A percentile compares a stretch with the other conserved stretches of the same genome.
These are phyloP conservation scores for Oryza meridionalis DNA, from an alignment of 176 grass and related monocot genomes.

Conservation along the genomic window DNA sequence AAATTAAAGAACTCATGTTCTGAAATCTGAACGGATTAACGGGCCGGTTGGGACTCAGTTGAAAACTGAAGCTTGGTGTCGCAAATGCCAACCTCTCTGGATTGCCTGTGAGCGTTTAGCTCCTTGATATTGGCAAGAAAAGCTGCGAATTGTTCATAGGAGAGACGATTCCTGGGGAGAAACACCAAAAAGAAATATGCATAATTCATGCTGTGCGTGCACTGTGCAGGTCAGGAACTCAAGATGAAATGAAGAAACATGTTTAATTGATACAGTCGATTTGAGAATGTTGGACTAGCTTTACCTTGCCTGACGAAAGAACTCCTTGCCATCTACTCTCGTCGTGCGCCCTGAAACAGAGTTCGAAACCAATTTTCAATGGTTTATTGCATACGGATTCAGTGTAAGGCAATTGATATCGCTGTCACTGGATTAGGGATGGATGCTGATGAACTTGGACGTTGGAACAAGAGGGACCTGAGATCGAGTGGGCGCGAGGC, in stretches of 20 bases:
- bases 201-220: neutral
- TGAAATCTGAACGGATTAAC: neutral
- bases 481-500: slow-evolving; percentile 53
- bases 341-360: slow-evolving; percentile 57
- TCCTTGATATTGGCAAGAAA: slow-evolving; percentile 96
- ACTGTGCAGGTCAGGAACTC: neutral
- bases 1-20: neutral
- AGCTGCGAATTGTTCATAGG: slow-evolving; percentile 93
- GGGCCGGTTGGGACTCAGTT: neutral
- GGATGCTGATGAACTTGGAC: neutral
- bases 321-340: slow-evolving; percentile 91
- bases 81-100: slow-evolving; percentile 62
- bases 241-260: neutral
- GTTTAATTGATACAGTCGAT: too few relatives aligned
- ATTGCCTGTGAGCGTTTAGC: slow-evolving; percentile 84
- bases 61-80: neutral
- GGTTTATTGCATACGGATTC: neutral
- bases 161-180: slow-evolving; percentile 73
- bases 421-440: neutral
- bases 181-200: neutral
- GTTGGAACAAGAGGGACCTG: slow-evolving; percentile 31
- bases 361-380: neutral
- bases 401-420: neutral
- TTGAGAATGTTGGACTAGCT: neutral
- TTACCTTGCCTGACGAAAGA: slow-evolving; percentile 94